A percentile compares a stretch with the other conserved stretches of the same genome.
phyloP scores from a whole-genome alignment of 2,329 filamentous ascomycete genomes.

The Boeremia exigua region DNA sequence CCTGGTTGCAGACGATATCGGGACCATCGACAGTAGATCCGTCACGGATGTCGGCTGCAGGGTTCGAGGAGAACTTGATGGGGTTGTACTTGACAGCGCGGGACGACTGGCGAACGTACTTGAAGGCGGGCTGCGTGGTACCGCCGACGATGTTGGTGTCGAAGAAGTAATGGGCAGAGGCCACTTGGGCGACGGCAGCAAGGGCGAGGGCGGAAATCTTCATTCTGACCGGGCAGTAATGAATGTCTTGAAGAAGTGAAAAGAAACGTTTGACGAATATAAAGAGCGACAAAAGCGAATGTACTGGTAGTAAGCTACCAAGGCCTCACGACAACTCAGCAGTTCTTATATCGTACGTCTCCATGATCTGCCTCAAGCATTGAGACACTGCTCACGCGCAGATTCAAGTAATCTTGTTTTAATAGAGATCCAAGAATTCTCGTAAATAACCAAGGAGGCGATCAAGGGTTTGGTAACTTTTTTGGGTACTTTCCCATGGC shows the following conservation, averaged over 20 bases:
- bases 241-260: constrained; percentile 10
- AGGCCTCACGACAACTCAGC: background rate
- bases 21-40: constrained; percentile 26
- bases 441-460: constrained; percentile 5
- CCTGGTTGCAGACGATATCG: constrained; percentile 38
- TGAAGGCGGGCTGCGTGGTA: constrained; percentile 17
- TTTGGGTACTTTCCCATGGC: background rate
- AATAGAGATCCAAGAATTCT: background rate
- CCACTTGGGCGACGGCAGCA: constrained; percentile 20
- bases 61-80: constrained; percentile 28
- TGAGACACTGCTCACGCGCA: background rate
- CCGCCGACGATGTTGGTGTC: constrained; percentile 26
- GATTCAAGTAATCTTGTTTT: constrained; percentile 1
- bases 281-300: constrained; percentile 9
- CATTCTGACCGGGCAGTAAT: constrained; percentile 17
- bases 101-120: constrained; percentile 30
- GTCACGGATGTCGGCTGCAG: constrained; percentile 26
- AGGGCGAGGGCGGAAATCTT: constrained; percentile 11
- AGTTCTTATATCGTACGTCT: constrained; percentile 5
- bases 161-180: constrained; percentile 36
- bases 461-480: background rate
- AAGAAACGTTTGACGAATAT: constrained; percentile 10
- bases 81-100: constrained; percentile 32
- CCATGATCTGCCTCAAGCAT: constrained; percentile 1
- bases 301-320: constrained; percentile 1